Evolutionary conservation across 345 rosid genomes (phyloP).

Genomic region (Boechera divaricarpa): DNA sequence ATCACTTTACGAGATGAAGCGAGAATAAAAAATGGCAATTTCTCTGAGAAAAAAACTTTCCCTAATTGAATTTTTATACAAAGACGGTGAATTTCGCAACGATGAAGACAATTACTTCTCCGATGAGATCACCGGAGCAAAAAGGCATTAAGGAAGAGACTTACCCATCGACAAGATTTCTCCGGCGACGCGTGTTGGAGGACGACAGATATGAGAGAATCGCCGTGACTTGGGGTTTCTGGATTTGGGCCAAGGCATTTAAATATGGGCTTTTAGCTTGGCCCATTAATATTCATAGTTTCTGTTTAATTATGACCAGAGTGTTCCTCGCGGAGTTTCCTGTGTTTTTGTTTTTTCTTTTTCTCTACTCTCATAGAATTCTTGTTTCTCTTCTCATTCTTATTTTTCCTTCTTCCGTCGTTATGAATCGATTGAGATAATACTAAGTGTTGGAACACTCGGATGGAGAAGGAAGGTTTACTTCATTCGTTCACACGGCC

Average conservation of each 20-base stretch:
- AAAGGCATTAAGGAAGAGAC: not conserved
- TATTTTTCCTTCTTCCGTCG: too few species aligned
- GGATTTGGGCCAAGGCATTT: not conserved
- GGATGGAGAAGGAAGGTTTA: too few species aligned
- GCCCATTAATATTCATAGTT: not conserved
- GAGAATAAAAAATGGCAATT: not conserved
- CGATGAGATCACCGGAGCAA: not conserved
- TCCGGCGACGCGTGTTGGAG: not conserved
- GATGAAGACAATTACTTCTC: not conserved
- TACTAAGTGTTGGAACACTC: too few species aligned
- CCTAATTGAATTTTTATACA: not conserved
- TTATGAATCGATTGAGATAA: too few species aligned
- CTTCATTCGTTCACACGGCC: too few species aligned
- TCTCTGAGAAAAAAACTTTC: not conserved
- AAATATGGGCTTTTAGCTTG: not conserved
- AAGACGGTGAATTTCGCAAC: not conserved
- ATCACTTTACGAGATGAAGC: too few species aligned
- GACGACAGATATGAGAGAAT: not conserved
- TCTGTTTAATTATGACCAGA: too few species aligned
- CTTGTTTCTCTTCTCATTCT: too few species aligned
- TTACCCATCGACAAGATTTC: not conserved
- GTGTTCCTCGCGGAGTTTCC: too few species aligned
- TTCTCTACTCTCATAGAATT: too few species aligned
- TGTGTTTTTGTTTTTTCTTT: too few species aligned
- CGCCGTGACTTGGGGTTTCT: not conserved